Evolutionary conservation across 2,329 filamentous ascomycete species (phyloP), one percentile per base, ranked within the genome.

Genomic region (Cryphonectria parasitica): DNA sequence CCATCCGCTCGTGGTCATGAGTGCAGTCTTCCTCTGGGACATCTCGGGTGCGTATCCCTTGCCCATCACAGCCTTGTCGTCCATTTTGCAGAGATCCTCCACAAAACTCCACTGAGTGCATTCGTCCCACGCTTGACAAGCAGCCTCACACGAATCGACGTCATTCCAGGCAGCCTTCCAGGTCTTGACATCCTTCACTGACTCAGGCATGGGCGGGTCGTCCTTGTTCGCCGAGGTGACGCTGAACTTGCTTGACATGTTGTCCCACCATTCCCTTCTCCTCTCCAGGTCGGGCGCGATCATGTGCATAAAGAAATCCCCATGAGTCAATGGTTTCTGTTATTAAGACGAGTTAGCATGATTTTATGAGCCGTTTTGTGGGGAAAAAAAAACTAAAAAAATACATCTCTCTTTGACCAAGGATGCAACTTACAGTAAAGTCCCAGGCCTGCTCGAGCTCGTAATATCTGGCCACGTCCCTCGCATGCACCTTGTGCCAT

Each of bases 71-170:
- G 74, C 62, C 66, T 71, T 75, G 43, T 73, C 75, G 66, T 76
- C 75, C 74, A 77, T 76, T 69, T 75, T 76, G 64, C 75, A 76
- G 43, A 73, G 74, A 65, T 77, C 75, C 58, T 77, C 76, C 19
- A 76, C 76, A 69, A 75, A 77, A 52, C 72, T 75, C 76, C 76
- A 77, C 69, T 77, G 76, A 10, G 76, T 73, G 45, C 76, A 77
- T 10, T 75, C 72, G 5, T 73, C 69, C 76, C 76, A 77, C 11
- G 71, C 60, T 22, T 69, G 61, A 58, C 76, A 77, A 28, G 76
- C 76, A 1, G 74, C 73, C 62, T 76, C 75, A 52, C 76, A 77
- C 5, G 74, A 64, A 67, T 76, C 74, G n/a, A 76, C 73, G 3
- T 75, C 76, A 66, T 73, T 25, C 75, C 75, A 77, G n/a, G 74